These are phyloP conservation scores for Orychophragmus violaceus DNA, from an alignment of 345 rosid species.

Conservation along the genomic window DNA sequence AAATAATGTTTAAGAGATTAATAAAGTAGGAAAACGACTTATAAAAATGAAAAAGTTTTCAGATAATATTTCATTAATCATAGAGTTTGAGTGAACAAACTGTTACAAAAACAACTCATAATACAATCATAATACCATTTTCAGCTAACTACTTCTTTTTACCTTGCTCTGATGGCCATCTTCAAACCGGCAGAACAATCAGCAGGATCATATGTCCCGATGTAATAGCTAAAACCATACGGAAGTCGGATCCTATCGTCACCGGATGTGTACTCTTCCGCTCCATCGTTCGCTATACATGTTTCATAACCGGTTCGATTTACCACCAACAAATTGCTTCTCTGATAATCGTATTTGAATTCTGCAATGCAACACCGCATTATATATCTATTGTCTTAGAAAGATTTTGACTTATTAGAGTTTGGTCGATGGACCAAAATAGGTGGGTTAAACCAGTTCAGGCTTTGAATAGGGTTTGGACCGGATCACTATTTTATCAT, in stretches of 20 bases:
- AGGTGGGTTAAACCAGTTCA: neutral
- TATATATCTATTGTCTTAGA: neutral
- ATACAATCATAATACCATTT: neutral
- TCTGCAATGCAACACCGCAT: neutral
- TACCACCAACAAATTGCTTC: neutral
- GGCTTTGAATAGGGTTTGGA: neutral
- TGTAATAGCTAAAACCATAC: constrained; percentile 8
- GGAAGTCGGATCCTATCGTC: neutral
- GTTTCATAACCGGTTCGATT: constrained; percentile 4
- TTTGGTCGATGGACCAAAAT: neutral
- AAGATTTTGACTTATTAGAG: neutral
- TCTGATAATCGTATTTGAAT: neutral
- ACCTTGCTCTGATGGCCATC: constrained; percentile 14
- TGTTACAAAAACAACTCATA: neutral
- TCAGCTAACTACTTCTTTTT: neutral
- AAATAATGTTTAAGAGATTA: neutral
- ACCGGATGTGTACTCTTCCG: neutral
- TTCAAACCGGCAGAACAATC: constrained; percentile 3
- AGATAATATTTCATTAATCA: neutral
- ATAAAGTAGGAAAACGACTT: neutral
- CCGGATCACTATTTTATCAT: neutral
- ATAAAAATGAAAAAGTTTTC: neutral
- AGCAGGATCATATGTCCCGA: neutral
- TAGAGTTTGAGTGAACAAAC: neutral
- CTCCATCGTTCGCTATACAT: neutral